These are phyloP conservation scores for Fusarium xylarioides DNA, from an alignment of 2,329 filamentous ascomycete genomes.

Conservation along the genomic window DNA sequence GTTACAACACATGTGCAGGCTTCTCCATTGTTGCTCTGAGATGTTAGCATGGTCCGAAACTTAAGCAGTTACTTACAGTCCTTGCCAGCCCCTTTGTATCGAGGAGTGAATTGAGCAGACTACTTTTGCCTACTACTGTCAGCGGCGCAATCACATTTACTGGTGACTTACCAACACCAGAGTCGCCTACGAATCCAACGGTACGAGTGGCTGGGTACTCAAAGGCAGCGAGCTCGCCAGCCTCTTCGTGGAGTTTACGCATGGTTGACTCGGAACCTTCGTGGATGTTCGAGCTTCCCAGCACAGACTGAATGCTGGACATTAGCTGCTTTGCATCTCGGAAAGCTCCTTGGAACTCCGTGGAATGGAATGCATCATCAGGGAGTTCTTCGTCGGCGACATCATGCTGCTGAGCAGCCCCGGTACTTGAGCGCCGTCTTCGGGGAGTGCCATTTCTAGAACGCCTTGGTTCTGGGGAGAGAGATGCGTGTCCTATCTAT, in stretches of 20 bases:
- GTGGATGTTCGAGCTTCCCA: conserved; percentile 49
- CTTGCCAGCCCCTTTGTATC: conserved; percentile 52
- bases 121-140: conserved; percentile 54
- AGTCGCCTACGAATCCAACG: conserved; percentile 59
- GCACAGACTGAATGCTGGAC: conserved; percentile 41
- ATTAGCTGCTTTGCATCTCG: conserved; percentile 47
- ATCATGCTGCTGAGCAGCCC: conserved; percentile 18
- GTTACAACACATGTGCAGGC: conserved; percentile 60
- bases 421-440: conserved; percentile 16
- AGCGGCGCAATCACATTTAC: neutral
- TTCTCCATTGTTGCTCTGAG: conserved; percentile 54
- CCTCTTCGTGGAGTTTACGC: conserved; percentile 45
- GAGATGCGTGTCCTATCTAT: neutral
- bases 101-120: conserved; percentile 58
- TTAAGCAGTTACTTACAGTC: conserved; percentile 47
- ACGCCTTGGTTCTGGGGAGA: conserved; percentile 11
- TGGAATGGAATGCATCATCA: conserved; percentile 48
- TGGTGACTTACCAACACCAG: conserved; percentile 52
- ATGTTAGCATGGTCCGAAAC: neutral
- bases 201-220: conserved; percentile 50
- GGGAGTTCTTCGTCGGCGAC: conserved; percentile 47
- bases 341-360: conserved; percentile 48
- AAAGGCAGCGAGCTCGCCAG: conserved; percentile 48
- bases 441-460: neutral
- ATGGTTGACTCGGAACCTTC: conserved; percentile 52